phyloP scores from a whole-genome alignment of 768 basidiomycete genomes.

The Russula abietina region DNA sequence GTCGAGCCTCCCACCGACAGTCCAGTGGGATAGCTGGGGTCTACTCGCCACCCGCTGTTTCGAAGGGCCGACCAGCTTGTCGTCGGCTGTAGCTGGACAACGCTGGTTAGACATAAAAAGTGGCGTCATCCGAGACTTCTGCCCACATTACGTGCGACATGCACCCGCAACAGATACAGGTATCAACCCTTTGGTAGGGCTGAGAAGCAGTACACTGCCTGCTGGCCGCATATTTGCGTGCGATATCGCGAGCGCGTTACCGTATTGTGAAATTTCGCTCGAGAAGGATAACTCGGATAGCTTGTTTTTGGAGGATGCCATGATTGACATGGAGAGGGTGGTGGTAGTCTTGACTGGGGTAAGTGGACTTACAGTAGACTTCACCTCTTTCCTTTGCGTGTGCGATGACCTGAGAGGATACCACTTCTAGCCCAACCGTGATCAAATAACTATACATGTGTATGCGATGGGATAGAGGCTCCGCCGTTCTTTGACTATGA shows the following conservation, averaged over 20 bases:
- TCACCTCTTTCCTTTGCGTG: background rate
- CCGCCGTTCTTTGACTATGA: background rate
- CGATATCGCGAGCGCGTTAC: background rate
- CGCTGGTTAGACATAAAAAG: background rate
- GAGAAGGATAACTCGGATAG: background rate
- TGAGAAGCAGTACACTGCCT: background rate
- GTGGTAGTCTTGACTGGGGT: background rate
- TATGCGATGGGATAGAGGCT: background rate
- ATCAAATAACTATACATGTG: background rate
- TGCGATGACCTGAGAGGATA: background rate
- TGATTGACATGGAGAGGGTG: slow-evolving; percentile 7
- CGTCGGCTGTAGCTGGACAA: background rate
- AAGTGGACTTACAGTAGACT: background rate
- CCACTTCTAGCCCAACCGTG: background rate
- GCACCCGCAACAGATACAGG: background rate
- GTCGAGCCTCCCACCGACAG: background rate
- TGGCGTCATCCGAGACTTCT: slow-evolving; percentile 7
- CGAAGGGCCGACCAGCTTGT: background rate
- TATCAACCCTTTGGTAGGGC: too few species aligned
- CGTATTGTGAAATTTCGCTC: background rate
- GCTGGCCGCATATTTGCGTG: background rate
- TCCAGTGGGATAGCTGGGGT: slow-evolving; percentile 6
- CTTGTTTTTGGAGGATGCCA: background rate
- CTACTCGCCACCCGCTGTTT: background rate
- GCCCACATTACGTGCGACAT: background rate